Base-by-base conservation (phyloP, 1,284 basidiomycete genomes). In the Austropuccinia psidii region DNA sequence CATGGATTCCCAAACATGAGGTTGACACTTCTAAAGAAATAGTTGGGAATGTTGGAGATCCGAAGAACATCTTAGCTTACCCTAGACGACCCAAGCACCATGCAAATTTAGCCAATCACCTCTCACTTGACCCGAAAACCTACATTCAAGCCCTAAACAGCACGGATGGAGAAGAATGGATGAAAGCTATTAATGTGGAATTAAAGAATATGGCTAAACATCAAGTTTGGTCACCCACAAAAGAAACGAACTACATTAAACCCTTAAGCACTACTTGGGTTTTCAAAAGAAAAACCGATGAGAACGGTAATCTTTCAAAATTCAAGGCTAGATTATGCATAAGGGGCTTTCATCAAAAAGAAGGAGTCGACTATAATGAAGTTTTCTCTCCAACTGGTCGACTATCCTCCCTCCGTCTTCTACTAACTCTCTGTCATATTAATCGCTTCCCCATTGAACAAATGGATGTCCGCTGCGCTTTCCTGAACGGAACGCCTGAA, bases 311-410 rank as follows among this genome's bases (percentile, higher is more conserved):
- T 6, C 39, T 65, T 8, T 17, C 27, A 4, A 65, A 49, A 54
- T 41, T 55, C 52, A 68, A 55, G 27, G 66, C 66, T 13, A 5
- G 52, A 7, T 21, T 55, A 8, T 68, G 66, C 29, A 52, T 52
- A 4, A 33, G 37, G 17, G 50, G 66, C 45, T 68, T 68, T 24
- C 33, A 19, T n/a, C 45, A 66, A 31, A 39, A 35, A 7, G 47
- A 66, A 35, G 64, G 64, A 37, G 15, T 35, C 15, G 66, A 68
- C 33, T 68, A 68, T 35, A 21, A 68, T 21, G 17, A 58, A 3
- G 58, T 54, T 7, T 69, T 58, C 47, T 19, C 67, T 57, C 54
- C 67, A 2, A 69, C 67, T 19, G 67, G 67, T 33, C 17, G 54
- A 21, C 31, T 41, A 4, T 21, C 67, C 17, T 31, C 67, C 1